These are phyloP conservation scores for Saccharomyces hybrid DNA, from an alignment of 1,139 yeast genomes.

Conservation along the genomic window DNA sequence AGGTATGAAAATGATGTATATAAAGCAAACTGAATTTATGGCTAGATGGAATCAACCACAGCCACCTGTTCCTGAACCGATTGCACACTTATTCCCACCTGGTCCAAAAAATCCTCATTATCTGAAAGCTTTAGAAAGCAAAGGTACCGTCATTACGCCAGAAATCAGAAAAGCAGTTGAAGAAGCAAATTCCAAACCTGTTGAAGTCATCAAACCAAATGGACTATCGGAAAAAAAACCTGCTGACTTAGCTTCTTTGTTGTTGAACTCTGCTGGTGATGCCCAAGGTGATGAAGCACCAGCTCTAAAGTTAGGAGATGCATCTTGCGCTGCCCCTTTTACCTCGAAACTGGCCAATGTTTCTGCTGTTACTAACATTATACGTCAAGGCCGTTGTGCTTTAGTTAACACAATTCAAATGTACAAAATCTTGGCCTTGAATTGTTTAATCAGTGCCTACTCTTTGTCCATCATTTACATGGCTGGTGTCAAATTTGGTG, in stretches of 20 bases:
- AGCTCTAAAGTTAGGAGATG: slow-evolving; percentile 91
- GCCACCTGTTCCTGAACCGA: slow-evolving; percentile 78
- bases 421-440: slow-evolving; percentile 95
- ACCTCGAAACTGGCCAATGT: slow-evolving; percentile 92
- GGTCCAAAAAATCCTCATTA: slow-evolving; percentile 89
- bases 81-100: slow-evolving; percentile 96
- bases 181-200: slow-evolving; percentile 29
- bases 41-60: slow-evolving; percentile 70
- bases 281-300: slow-evolving; percentile 86
- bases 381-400: slow-evolving; percentile 99
- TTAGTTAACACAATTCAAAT: slow-evolving; percentile 95
- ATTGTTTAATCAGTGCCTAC: slow-evolving; percentile 94
- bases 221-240: slow-evolving; percentile 31
- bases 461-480: slow-evolving; percentile 87
- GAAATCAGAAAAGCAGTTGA: slow-evolving; percentile 57
- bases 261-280: slow-evolving; percentile 63
- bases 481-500: slow-evolving; percentile 98
- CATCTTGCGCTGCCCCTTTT: slow-evolving; percentile 98
- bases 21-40: slow-evolving; percentile 76
- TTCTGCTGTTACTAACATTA: slow-evolving; percentile 83
- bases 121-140: slow-evolving; percentile 73
- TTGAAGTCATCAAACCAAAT: slow-evolving; percentile 25
- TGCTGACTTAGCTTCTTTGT: slow-evolving; percentile 59
- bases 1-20: slow-evolving; percentile 60
- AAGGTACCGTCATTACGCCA: slow-evolving; percentile 66